Conservation (phyloP, 2,329 filamentous ascomycete species). For the Cytospora chrysosperma region DNA sequence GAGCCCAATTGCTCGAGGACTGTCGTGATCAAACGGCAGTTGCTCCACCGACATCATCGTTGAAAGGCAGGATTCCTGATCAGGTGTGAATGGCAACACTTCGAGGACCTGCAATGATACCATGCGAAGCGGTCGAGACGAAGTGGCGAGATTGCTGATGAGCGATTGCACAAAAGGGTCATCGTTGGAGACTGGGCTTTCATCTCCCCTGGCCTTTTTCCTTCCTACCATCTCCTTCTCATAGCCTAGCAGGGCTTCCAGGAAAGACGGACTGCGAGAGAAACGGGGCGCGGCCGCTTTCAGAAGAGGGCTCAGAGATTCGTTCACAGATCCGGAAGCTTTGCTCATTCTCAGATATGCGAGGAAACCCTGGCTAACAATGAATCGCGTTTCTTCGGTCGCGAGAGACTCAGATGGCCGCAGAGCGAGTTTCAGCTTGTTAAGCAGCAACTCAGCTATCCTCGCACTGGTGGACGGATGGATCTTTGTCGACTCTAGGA, state of each 20-base stretch:
- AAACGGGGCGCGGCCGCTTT: constrained; percentile 66
- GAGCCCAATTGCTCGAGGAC: constrained; percentile 76
- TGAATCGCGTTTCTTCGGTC: constrained; percentile 68
- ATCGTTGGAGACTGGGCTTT: constrained; percentile 53
- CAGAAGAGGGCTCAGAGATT: constrained; percentile 62
- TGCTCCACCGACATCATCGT: constrained; percentile 79
- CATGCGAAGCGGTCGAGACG: constrained; percentile 72
- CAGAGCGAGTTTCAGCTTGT: constrained; percentile 65
- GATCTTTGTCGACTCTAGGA: constrained; percentile 60
- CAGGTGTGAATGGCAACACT: constrained; percentile 52
- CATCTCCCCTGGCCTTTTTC: constrained; percentile 33
- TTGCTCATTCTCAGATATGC: constrained; percentile 68
- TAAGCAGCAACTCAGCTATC: constrained; percentile 63
- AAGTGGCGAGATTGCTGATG: constrained; percentile 70
- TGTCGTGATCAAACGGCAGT: constrained; percentile 73
- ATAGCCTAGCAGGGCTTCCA: constrained; percentile 61
- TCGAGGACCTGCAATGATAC: constrained; percentile 71
- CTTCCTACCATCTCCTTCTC: constrained; percentile 37
- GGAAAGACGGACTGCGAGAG: constrained; percentile 63
- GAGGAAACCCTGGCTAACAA: constrained; percentile 71
- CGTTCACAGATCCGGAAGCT: constrained; percentile 56
- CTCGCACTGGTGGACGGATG: constrained; percentile 66
- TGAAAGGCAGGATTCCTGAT: constrained; percentile 51
- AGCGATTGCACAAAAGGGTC: constrained; percentile 64
- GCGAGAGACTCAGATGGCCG: constrained; percentile 58